Base-by-base conservation (phyloP, 441 rosid species). In the Eutrema salsugineum region DNA sequence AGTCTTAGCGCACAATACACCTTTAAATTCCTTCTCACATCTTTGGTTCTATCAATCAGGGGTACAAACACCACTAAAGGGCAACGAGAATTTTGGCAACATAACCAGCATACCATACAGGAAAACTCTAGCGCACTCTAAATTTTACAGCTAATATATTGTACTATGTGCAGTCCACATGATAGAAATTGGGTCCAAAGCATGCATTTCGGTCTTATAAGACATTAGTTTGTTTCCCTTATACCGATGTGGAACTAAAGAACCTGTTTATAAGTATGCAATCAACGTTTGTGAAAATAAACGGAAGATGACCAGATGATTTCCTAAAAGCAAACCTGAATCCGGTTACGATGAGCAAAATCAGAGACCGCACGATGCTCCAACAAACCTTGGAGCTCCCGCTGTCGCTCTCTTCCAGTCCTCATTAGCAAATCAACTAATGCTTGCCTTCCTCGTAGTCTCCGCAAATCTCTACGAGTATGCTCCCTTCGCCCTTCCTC, bases 381-480 rank as follows among this genome's bases (percentile, higher is more conserved):
- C 61, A 55, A 55, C 61, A 55, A 33, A 33, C 24, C 61, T 40
- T 55, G 61, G 33, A 55, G 61, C 22, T 55, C 61, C 10, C 61
- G 24, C 40, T 33, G 61, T 35, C 61, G 42, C 61, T 55, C 61
- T 55, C 20, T 40, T 55, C 33, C 61, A 55, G 16, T 55, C 24
- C 61, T 55, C 61, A 55, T 55, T 42, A 55, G 40, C 61, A 55
- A 55, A 55, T 55, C 61, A 55, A 55, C 61, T 9, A 55, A 55
- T 10, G 42, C 42, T 8, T 55, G 61, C 42, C 61, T 55, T 33
- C 61, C 61, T 55, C 14, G 42, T 55, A 33, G 20, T 16, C 61
- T 55, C 42, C 61, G 1, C 42, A 55, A 55, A n/a, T 33, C 61
- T 55, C 61, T 5, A 55, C 22, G 40, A 16, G 24, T 55, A 55